A percentile compares a stretch with the other conserved stretches of the same genome.
Conservation (phyloP, 2,329 filamentous ascomycete genomes). For the Graphilbum fragrans region DNA sequence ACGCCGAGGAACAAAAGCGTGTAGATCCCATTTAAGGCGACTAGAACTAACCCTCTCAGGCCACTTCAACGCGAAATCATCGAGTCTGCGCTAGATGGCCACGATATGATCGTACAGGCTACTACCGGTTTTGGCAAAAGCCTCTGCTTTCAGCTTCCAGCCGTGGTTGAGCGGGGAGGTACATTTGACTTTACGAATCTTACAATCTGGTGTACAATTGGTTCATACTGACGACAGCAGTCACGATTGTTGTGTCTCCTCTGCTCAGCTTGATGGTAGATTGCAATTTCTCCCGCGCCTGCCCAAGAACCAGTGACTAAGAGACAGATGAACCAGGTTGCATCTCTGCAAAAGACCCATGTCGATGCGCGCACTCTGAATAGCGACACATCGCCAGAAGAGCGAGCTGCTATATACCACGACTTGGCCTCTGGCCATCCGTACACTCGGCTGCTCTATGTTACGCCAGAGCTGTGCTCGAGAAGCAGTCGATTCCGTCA, state of each 20-base stretch:
- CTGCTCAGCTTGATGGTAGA: constrained; percentile 77
- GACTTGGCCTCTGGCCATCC: constrained; percentile 87
- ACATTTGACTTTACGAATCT: not conserved
- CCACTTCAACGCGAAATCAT: constrained; percentile 85
- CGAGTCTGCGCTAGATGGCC: constrained; percentile 61
- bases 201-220: not conserved
- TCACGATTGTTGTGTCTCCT: constrained; percentile 84
- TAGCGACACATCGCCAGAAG: constrained; percentile 57
- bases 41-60: constrained; percentile 27
- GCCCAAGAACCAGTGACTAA: too few species aligned
- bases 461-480: constrained; percentile 83
- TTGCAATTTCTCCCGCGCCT: constrained; percentile 5
- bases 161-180: constrained; percentile 72
- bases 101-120: constrained; percentile 90
- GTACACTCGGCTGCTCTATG: constrained; percentile 71
- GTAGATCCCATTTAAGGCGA: not conserved
- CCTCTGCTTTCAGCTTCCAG: constrained; percentile 83
- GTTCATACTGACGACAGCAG: constrained; percentile 28
- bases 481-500: constrained; percentile 66
- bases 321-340: constrained; percentile 76
- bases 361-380: constrained; percentile 81
- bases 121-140: constrained; percentile 88
- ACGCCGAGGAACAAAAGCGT: not conserved
- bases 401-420: constrained; percentile 57
- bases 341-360: constrained; percentile 58